A percentile compares a stretch with the other conserved stretches of the same genome.
phyloP scores from a whole-genome alignment of 2,329 filamentous ascomycete genomes.

The Claviceps spartinae region DNA sequence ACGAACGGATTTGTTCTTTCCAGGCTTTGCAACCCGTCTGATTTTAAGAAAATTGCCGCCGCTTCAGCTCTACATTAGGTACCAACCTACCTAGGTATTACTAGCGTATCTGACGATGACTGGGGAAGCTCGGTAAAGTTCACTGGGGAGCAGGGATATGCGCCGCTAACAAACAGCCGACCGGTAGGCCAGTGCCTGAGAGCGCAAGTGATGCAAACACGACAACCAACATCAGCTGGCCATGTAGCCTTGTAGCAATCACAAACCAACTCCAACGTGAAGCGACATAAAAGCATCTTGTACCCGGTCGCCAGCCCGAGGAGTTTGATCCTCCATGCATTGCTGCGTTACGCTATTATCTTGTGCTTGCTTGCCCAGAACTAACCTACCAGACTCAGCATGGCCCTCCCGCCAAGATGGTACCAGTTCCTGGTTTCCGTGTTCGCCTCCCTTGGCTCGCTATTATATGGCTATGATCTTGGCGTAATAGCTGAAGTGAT shows the following conservation, averaged over 20 bases:
- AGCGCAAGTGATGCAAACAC: background rate
- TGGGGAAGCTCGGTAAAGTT: too few species aligned
- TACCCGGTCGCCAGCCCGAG: background rate
- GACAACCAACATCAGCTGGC: background rate
- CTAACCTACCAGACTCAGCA: background rate
- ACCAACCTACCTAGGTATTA: too few species aligned
- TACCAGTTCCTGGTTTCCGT: background rate
- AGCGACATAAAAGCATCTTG: background rate
- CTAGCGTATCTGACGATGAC: too few species aligned
- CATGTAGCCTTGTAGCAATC: background rate
- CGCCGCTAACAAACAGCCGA: too few species aligned
- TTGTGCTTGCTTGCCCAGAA: background rate
- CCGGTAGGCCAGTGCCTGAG: background rate
- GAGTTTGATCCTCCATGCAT: too few species aligned
- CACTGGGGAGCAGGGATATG: too few species aligned
- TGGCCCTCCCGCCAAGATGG: background rate
- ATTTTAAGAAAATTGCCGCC: too few species aligned
- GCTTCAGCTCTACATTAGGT: too few species aligned
- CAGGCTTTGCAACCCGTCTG: background rate
- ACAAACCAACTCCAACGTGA: background rate
- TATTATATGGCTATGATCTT: background rate
- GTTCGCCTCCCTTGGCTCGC: background rate
- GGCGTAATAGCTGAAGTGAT: background rate
- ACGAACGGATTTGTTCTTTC: background rate
- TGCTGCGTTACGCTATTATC: too few species aligned